A percentile compares a stretch with the other conserved stretches of the same genome.
phyloP scores from a whole-genome alignment of 1,284 basidiomycete genomes.

The Leccinum pachyderme region DNA sequence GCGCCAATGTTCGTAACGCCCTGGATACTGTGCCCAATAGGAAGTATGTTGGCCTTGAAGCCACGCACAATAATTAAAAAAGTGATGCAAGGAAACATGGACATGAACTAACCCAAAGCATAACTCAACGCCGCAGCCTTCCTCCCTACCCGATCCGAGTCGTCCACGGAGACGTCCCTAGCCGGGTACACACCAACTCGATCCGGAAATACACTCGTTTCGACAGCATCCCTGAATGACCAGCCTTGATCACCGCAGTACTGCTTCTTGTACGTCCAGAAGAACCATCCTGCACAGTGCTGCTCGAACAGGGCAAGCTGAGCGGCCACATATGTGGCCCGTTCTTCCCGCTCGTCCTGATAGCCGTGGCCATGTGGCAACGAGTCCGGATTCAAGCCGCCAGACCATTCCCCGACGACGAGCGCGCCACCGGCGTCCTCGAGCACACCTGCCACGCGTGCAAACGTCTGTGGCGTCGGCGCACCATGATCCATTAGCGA shows the following conservation, averaged over 20 bases:
- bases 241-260: conserved; percentile 71
- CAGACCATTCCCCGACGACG: conserved; percentile 85
- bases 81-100: background rate
- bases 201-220: conserved; percentile 59
- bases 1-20: conserved; percentile 61
- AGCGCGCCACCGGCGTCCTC: conserved; percentile 54
- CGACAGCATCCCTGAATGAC: conserved; percentile 71
- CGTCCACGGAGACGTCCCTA: conserved; percentile 19
- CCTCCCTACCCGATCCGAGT: conserved; percentile 30
- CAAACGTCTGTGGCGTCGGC: conserved; percentile 42
- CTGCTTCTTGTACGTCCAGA: conserved; percentile 88
- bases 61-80: background rate
- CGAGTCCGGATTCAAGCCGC: conserved; percentile 70
- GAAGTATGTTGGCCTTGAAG: conserved; percentile 47
- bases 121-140: conserved; percentile 37
- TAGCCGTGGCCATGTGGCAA: conserved; percentile 38
- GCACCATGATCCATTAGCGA: conserved; percentile 43
- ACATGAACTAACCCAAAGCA: conserved; percentile 41
- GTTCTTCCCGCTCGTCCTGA: conserved; percentile 43
- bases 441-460: conserved; percentile 43
- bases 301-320: conserved; percentile 71
- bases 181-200: conserved; percentile 40
- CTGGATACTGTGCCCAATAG: conserved; percentile 58
- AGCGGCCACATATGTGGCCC: conserved; percentile 57
- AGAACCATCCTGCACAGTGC: conserved; percentile 76